Base-by-base conservation (phyloP, 2,329 filamentous ascomycete species). In the Massarina eburnea region DNA sequence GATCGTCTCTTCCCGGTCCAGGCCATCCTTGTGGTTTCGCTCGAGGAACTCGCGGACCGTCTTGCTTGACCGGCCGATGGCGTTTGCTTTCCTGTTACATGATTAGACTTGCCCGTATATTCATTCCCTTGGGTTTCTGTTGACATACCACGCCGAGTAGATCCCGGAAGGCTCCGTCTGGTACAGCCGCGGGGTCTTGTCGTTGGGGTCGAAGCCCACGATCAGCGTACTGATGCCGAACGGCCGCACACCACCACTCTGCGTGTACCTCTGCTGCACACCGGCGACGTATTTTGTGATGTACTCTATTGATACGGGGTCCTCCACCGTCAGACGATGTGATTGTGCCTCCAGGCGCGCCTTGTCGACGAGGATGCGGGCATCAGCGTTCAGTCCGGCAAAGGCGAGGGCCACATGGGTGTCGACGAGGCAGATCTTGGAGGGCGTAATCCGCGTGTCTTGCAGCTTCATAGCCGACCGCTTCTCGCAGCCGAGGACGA, bases 131-230 rank as follows among this genome's bases (percentile, higher is more conserved):
- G 4, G n/a, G 15, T 3, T 14, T 32, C 27, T 8, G 21, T 21
- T 20, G 5, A 24, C 82, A 79, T 80, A 97, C 94, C 94, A 99
- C 71, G 94, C 94, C 46, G 91, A 96, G 80, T 97, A 99, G 73
- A 99, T 99, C 49, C 95, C 94, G 54, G 91, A 96, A n/a, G 95
- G 94, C 77, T 99, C 94, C 3, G 94, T 99, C 82, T 96, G 92
- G 74, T 97, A 99, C 50, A 99, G 80, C 62, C 91, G 83, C 43
- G 94, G 92, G 45, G 86, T 86, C 67, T 87, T 85, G 79, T 91
- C 92, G 61, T 89, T 89, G 61, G 91, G 89, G 76, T 99, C 94
- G 68, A 99, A 99, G n/a, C 94, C 94, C 52, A 99, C 92, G 61
- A 99, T 91, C 70, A 99, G 79, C 32, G 92, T 97, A 78, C 91